Conservation (phyloP, 2,329 filamentous ascomycete species). For the Diaporthe sp. region DNA sequence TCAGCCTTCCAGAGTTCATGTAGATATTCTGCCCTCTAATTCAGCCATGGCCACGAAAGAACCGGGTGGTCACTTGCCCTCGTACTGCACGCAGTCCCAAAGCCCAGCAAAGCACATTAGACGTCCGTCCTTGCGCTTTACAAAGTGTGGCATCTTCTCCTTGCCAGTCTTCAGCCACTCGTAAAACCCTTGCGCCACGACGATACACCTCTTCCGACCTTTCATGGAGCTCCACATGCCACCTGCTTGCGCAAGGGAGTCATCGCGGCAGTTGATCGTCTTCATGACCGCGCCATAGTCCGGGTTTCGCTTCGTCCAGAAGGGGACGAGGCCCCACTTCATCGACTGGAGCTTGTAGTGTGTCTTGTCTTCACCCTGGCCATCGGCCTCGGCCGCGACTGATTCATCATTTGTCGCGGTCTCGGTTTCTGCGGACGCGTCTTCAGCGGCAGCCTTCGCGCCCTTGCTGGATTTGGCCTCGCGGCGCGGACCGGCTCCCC, state of each 20-base stretch:
- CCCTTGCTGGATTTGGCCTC: constrained; percentile 45
- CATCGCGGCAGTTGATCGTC: constrained; percentile 95
- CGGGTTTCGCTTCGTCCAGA: constrained; percentile 89
- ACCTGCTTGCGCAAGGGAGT: constrained; percentile 80
- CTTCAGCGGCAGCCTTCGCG: constrained; percentile 41
- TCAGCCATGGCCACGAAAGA: neutral
- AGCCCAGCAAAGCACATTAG: constrained; percentile 92
- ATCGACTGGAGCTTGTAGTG: constrained; percentile 90
- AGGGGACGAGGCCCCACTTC: constrained; percentile 96
- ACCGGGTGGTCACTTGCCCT: constrained; percentile 64
- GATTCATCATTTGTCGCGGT: constrained; percentile 27
- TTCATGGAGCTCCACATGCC: constrained; percentile 97
- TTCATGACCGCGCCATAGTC: constrained; percentile 84
- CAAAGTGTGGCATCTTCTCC: constrained; percentile 87
- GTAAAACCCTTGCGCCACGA: constrained; percentile 93
- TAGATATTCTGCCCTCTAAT: neutral
- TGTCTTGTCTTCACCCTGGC: constrained; percentile 51
- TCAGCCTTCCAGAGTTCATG: neutral
- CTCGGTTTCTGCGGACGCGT: constrained; percentile 3
- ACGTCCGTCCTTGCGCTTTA: constrained; percentile 84
- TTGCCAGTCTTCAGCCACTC: constrained; percentile 92
- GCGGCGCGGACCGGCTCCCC: constrained; percentile 62
- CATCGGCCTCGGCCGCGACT: neutral
- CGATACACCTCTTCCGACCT: constrained; percentile 86
- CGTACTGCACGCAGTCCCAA: constrained; percentile 89